These are phyloP conservation scores for Paramarasmius palmivorus DNA, from an alignment of 1,284 basidiomycete species.

Conservation along the genomic window DNA sequence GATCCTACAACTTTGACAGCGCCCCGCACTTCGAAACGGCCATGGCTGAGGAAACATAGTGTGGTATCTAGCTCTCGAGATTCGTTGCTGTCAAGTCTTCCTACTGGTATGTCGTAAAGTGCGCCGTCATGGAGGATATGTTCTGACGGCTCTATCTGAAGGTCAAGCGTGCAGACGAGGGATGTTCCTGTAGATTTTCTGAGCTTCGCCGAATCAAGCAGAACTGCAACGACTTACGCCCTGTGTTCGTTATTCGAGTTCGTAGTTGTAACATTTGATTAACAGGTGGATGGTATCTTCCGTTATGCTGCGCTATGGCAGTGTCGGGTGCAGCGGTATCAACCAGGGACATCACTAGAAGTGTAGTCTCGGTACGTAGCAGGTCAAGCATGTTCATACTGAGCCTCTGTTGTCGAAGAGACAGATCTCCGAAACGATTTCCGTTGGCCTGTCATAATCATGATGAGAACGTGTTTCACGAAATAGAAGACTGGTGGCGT, in stretches of 20 bases:
- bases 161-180: slow-evolving; percentile 52
- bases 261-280: slow-evolving; percentile 63
- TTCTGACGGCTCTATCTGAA: slow-evolving; percentile 57
- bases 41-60: slow-evolving; percentile 75
- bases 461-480: not conserved
- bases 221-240: slow-evolving; percentile 43
- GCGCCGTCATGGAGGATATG: slow-evolving; percentile 74
- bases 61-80: slow-evolving; percentile 55
- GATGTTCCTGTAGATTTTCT: slow-evolving; percentile 40
- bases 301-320: slow-evolving; percentile 28
- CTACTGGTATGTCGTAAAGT: slow-evolving; percentile 57
- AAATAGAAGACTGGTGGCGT: slow-evolving; percentile 18
- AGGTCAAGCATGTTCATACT: slow-evolving; percentile 75
- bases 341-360: slow-evolving; percentile 58
- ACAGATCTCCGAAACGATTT: slow-evolving; percentile 71
- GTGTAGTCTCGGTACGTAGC: slow-evolving; percentile 63
- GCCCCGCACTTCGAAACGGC: slow-evolving; percentile 69
- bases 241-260: slow-evolving; percentile 59
- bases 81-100: slow-evolving; percentile 54
- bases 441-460: slow-evolving; percentile 64
- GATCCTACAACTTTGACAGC: slow-evolving; percentile 44
- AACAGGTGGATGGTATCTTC: slow-evolving; percentile 46
- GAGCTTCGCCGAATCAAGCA: not conserved
- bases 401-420: slow-evolving; percentile 75
- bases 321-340: slow-evolving; percentile 16